Base-by-base conservation (phyloP, 352 stramenopile genomes). In the Phytophthora pini region DNA sequence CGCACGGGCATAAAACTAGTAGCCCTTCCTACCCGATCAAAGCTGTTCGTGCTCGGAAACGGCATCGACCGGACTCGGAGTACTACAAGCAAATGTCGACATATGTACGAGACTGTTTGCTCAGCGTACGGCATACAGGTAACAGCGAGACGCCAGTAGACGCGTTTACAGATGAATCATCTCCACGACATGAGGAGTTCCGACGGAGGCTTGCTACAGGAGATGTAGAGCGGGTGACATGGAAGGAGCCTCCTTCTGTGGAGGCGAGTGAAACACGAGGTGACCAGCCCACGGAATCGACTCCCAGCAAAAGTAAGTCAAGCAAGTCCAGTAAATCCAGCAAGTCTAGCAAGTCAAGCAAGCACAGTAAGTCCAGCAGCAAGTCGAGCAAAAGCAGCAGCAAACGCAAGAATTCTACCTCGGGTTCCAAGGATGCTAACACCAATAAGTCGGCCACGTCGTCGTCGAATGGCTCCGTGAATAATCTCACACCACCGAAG, bases 61-160 rank as follows among this genome's bases (percentile, higher is more conserved):
- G 88, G 41, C 84, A 94, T 77, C 88, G 86, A 0, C 88, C 88
- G 12, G 82, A 94, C 65, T 92, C 84, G 11, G 75, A 80, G 1
- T 94, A 96, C 70, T 90, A 87, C 71, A 87, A 87, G 59, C 82
- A 89, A 43, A 94, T 96, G 86, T 93, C 88, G 12, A 92, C 83
- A 24, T 92, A 90, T 51, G 84, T 96, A 53, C 83, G 84, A 48
- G 83, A 91, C 63, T 94, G 86, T 46, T 72, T 96, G 48, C 72
- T 96, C 15, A 90, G 76, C 49, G 81, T 96, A 53, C 86, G 88
- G n/a, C 75, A 90, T 41, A 27, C 56, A 46, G 48, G 56, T 44
- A 68, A 62, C 49, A 72, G 70, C 39, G 67, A 67, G 12, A 61
- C 74, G 12, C 63, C 73, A 4, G 68, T 70, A 2, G 79, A 85